Percentiles rank a stretch among this genome's conserved stretches.
phyloP scores from a whole-genome alignment of 1,284 basidiomycete species.

The Cutaneotrichosporon cutaneum region DNA sequence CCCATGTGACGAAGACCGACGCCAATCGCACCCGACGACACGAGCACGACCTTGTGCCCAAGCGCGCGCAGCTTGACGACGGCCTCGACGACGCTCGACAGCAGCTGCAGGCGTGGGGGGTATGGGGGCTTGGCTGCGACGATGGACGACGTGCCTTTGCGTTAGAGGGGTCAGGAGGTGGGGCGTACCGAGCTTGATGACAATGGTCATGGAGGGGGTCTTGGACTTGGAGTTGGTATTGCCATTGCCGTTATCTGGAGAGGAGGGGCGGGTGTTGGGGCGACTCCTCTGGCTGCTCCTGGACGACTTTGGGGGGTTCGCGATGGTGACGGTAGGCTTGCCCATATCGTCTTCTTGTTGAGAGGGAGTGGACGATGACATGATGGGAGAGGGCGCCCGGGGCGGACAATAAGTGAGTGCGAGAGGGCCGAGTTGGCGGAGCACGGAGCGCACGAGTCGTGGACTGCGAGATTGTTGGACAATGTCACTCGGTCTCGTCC shows the following conservation, averaged over 20 bases:
- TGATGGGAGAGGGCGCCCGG: no score
- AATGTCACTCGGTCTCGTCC: no score
- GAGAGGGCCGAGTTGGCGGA: background rate
- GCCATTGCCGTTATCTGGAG: slow-evolving; percentile 8
- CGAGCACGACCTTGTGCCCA: slow-evolving; percentile 92
- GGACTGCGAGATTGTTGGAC: no score
- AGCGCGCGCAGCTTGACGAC: slow-evolving; percentile 72
- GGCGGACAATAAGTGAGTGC: background rate
- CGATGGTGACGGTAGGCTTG: background rate
- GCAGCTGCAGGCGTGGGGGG: slow-evolving; percentile 81
- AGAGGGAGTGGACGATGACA: background rate
- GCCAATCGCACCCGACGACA: slow-evolving; percentile 94
- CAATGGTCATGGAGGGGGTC: slow-evolving; percentile 60
- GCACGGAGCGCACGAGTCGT: no score
- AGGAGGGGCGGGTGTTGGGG: slow-evolving; percentile 5
- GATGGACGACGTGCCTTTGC: slow-evolving; percentile 84
- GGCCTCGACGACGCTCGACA: slow-evolving; percentile 90
- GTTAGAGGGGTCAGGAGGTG: background rate
- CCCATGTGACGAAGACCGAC: slow-evolving; percentile 92
- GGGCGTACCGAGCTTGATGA: slow-evolving; percentile 76
- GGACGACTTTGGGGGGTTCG: background rate
- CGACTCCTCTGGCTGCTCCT: background rate
- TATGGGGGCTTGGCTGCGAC: slow-evolving; percentile 81
- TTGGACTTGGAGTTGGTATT: background rate
- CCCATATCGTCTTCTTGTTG: slow-evolving; percentile 4